Evolutionary conservation across 148 eudicot genomes (phyloP), one percentile per base, ranked within the genome.

Genomic region (Simmondsia chinensis): DNA sequence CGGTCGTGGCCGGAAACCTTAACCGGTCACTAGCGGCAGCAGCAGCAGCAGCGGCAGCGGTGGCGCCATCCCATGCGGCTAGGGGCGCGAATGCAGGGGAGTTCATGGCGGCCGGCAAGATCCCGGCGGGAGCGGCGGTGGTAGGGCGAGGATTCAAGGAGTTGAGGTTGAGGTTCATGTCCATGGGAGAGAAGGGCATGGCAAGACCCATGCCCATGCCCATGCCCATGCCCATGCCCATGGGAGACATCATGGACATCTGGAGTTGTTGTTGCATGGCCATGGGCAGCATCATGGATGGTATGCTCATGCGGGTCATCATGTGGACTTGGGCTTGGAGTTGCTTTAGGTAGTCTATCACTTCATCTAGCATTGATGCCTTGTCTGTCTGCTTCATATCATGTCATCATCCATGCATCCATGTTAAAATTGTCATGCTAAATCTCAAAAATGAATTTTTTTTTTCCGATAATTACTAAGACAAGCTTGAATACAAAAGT

Each of bases 281-380:
- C 54, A 74, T 23, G 6, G 94, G 94, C 69, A 79, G 32, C 89
- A 80, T 72, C 86, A 88, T 63, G 12, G 79, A 39, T 14, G 82
- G 63, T 45, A 72, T 57, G 56, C 64, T 69, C 81, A 83, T 65
- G 33, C 79, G 60, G 22, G 61, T 75, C 61, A 83, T 69, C 81
- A 83, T 68, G 1, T 64, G 62, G 29, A 83, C 50, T 70, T 83
- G 96, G 4, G 82, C 74, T 73, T 83, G 89, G 0, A 88, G 77
- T 47, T 74, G 76, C 33, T 80, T 88, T 35, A 88, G 27, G 50
- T 88, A 70, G 17, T 83, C 94, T 9, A 88, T 88, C 40, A 75
- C 96, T 61, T 83, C 96, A 60, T 80, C 94, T 3, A 88, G 70
- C 89, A 88, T 88, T 17, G 96, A 88, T 6, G 96, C 89, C 56